Base-by-base conservation (phyloP, 2,329 filamentous ascomycete genomes). In the Rutstroemia sp. region DNA sequence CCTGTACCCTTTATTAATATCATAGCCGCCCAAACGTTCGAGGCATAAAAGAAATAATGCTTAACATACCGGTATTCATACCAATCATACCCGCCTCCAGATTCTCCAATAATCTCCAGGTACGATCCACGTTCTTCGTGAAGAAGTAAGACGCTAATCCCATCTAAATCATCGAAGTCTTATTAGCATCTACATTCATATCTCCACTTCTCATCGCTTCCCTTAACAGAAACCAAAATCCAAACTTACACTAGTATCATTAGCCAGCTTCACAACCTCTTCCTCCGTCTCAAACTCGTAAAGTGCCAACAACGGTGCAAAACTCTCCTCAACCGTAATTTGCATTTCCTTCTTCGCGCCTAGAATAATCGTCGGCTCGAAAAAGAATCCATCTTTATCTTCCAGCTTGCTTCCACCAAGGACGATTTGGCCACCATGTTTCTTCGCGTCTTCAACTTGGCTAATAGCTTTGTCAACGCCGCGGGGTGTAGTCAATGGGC, bases 51-150 rank as follows among this genome's bases (percentile, higher is more conserved):
- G 39, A 42, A 42, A 42, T 42, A 8, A 42, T 34, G 4, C 12
- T 12, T 3, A 34, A 34, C 68, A 51, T 67, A 74, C 80, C 78
- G 56, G 79, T 82, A 63, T 85, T 85, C 71, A 85, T 72, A 14
- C 83, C 84, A 65, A 87, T 83, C 84, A 87, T 87, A 3, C 83
- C 84, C 4, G 84, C 83, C 67, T 87, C 83, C 37, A 88, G 68
- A 61, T 81, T 84, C 73, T 88, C 84, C 56, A 87, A 72, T 66
- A 87, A 71, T 58, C 85, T 74, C 80, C 83, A 86, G 52, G 81
- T 75, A 0, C 83, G 80, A 65, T 86, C 82, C 5, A 87, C 72
- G 63, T 86, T 81, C 72, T 85, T 85, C 0, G 84, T 87, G 70
- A 87, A 87, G 59, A 81, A 81, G 64, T 87, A 87, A 41, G 80